Evolutionary conservation across 2,329 filamentous ascomycete species (phyloP).

Genomic region (Penicillium fuscoglaucum): DNA sequence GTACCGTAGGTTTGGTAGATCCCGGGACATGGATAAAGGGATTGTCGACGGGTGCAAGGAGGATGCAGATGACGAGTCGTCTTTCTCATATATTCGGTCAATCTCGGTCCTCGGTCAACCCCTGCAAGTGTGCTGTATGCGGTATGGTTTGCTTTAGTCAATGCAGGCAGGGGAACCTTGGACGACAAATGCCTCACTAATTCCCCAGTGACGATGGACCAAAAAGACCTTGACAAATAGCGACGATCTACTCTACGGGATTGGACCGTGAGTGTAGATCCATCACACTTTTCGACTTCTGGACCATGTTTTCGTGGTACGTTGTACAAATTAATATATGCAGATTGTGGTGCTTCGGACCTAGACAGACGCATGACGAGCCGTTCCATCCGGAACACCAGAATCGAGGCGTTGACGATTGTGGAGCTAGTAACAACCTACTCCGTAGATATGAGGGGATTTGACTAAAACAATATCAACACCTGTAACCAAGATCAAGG

Average conservation of each 20-base stretch:
- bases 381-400: not conserved
- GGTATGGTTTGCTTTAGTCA: not conserved
- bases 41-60: not conserved
- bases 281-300: not conserved
- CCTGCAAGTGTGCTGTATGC: conserved; percentile 1
- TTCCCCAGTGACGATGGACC: not conserved
- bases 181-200: conserved; percentile 1
- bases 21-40: not conserved
- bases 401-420: no score
- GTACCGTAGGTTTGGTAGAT: not conserved
- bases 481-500: not conserved
- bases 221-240: not conserved
- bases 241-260: not conserved
- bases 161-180: not conserved
- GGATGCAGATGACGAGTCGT: not conserved
- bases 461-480: not conserved
- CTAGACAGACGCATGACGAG: not conserved
- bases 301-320: not conserved
- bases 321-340: not conserved
- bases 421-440: not conserved
- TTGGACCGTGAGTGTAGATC: conserved; percentile 2
- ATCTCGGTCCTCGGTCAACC: not conserved
- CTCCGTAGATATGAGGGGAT: not conserved
- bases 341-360: not conserved
- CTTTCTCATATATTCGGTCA: not conserved